Percentiles rank a stretch among this genome's conserved stretches.
These are phyloP conservation scores for Amylostereum areolatum DNA, from an alignment of 1,284 basidiomycete species.

Conservation along the genomic window DNA sequence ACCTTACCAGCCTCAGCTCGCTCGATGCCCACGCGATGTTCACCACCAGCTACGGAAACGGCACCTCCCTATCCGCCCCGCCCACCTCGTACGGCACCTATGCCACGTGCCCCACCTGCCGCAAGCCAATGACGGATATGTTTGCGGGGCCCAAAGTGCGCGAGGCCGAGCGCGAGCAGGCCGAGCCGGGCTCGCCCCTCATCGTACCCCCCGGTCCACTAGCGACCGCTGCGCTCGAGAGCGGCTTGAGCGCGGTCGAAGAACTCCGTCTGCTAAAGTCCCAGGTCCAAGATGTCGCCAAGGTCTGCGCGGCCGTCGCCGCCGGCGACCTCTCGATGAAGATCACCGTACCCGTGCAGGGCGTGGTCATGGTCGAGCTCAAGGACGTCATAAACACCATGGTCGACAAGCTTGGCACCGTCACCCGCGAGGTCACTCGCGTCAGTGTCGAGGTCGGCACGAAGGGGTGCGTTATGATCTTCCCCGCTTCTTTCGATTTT, in stretches of 20 bases:
- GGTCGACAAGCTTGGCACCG: slow-evolving; percentile 80
- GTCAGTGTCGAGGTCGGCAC: slow-evolving; percentile 91
- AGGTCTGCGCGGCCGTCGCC: slow-evolving; percentile 96
- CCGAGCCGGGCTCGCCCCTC: slow-evolving; percentile 35
- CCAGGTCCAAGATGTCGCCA: slow-evolving; percentile 86
- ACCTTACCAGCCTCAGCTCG: slow-evolving; percentile 37
- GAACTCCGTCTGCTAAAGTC: slow-evolving; percentile 81
- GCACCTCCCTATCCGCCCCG: slow-evolving; percentile 32
- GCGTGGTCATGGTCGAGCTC: slow-evolving; percentile 94
- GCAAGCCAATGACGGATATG: slow-evolving; percentile 35
- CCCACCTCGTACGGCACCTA: slow-evolving; percentile 33
- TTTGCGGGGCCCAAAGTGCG: slow-evolving; percentile 26
- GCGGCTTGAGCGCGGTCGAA: slow-evolving; percentile 65
- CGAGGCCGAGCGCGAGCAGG: slow-evolving; percentile 20
- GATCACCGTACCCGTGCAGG: slow-evolving; percentile 94
- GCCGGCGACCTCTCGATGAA: slow-evolving; percentile 92
- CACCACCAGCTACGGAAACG: slow-evolving; percentile 13
- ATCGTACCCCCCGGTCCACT: slow-evolving; percentile 52
- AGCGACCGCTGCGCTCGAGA: slow-evolving; percentile 54
- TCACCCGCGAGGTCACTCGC: slow-evolving; percentile 81
- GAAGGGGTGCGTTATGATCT: slow-evolving; percentile 54
- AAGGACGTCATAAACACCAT: slow-evolving; percentile 98
- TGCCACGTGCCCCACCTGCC: slow-evolving; percentile 43
- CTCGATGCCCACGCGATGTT: slow-evolving; percentile 26
- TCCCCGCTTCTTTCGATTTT: slow-evolving; percentile 12